phyloP scores from a whole-genome alignment of 352 stramenopile species.

The Phytophthora boehmeriae region DNA sequence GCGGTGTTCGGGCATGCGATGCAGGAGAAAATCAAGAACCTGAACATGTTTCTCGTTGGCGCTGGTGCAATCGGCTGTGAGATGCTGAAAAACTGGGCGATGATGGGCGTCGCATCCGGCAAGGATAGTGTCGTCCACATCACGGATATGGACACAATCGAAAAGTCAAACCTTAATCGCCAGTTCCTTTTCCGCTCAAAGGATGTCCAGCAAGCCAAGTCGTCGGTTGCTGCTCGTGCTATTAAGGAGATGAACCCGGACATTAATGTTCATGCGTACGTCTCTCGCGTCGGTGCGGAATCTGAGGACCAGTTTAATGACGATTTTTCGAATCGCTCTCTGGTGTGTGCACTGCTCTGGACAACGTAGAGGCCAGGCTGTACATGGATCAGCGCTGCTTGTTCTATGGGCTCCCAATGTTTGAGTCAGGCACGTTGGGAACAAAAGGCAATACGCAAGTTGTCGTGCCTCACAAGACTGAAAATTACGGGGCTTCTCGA shows the following conservation, averaged over 20 bases:
- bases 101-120: slow-evolving; percentile 97
- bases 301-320: slow-evolving; percentile 99
- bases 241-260: slow-evolving; percentile 96
- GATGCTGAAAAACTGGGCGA: slow-evolving; percentile 99
- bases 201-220: slow-evolving; percentile 98
- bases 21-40: slow-evolving; percentile 82
- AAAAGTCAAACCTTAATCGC: slow-evolving; percentile 98
- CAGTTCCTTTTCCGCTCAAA: slow-evolving; percentile 99
- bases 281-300: slow-evolving; percentile 90
- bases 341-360: slow-evolving; percentile 97
- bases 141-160: slow-evolving; percentile 99
- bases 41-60: slow-evolving; percentile 98
- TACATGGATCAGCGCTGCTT: slow-evolving; percentile 98
- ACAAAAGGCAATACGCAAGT: slow-evolving; percentile 98
- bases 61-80: slow-evolving; percentile 99
- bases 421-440: slow-evolving; percentile 98
- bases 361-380: slow-evolving; percentile 98
- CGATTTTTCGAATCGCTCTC: slow-evolving; percentile 97
- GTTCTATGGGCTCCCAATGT: slow-evolving; percentile 97
- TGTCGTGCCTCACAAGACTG: slow-evolving; percentile 90
- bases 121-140: slow-evolving; percentile 92
- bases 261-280: slow-evolving; percentile 91
- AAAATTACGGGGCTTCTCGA: slow-evolving; percentile 98
- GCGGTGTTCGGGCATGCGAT: slow-evolving; percentile 87
- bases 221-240: slow-evolving; percentile 90